Evolutionary conservation across 495 filamentous ascomycete species (phyloP).

Genomic region (Penicillium goetzii): DNA sequence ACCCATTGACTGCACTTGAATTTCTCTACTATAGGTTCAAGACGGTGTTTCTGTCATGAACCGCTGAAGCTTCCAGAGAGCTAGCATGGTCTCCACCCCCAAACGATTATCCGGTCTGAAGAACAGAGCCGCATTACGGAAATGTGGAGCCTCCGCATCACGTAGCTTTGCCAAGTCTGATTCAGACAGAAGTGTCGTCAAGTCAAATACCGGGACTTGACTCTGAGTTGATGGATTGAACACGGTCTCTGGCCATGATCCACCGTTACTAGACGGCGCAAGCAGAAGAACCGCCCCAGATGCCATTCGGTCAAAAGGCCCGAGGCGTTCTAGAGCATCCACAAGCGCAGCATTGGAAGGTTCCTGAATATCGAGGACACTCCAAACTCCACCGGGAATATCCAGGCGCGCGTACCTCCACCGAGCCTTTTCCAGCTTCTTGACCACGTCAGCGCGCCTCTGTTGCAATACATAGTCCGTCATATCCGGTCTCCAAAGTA

Average conservation of each 20-base stretch:
- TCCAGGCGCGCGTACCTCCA: slow-evolving; percentile 23
- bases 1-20: neutral
- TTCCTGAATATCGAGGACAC: slow-evolving; percentile 29
- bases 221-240: slow-evolving; percentile 34
- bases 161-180: slow-evolving; percentile 38
- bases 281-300: slow-evolving; percentile 39
- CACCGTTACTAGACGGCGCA: slow-evolving; percentile 14
- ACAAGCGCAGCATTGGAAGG: slow-evolving; percentile 35
- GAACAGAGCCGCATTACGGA: slow-evolving; percentile 36
- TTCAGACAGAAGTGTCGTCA: slow-evolving; percentile 42
- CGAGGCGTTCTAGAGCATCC: slow-evolving; percentile 29
- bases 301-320: slow-evolving; percentile 34
- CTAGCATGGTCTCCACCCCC: slow-evolving; percentile 56
- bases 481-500: slow-evolving; percentile 73
- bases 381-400: slow-evolving; percentile 42
- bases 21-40: neutral
- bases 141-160: slow-evolving; percentile 24
- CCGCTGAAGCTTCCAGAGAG: slow-evolving; percentile 70
- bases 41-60: slow-evolving; percentile 43
- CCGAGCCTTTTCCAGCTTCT: slow-evolving; percentile 39
- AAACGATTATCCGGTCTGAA: slow-evolving; percentile 39
- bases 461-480: slow-evolving; percentile 57
- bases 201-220: slow-evolving; percentile 51
- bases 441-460: slow-evolving; percentile 53
- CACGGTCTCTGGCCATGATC: slow-evolving; percentile 30